Conservation (phyloP, 2,329 filamentous ascomycete species). For the Bertia moriformis region DNA sequence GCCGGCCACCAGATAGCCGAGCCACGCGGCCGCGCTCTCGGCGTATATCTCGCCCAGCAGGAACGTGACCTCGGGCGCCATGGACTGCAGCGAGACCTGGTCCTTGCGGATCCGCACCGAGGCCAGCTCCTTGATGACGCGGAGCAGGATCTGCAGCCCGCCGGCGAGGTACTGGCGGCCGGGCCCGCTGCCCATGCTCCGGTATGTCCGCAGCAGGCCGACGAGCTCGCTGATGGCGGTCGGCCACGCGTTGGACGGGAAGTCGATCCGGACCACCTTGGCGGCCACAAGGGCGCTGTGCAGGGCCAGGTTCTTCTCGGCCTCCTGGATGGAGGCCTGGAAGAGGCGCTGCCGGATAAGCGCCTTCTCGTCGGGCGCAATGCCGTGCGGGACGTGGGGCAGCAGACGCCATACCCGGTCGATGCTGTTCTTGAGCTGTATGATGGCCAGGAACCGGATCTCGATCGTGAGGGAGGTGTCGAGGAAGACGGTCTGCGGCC, state of each 20-base stretch:
- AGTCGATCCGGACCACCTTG: slow-evolving; percentile 81
- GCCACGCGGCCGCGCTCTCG: slow-evolving; percentile 58
- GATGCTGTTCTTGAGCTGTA: slow-evolving; percentile 91
- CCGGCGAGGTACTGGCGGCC: slow-evolving; percentile 53
- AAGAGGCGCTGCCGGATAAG: slow-evolving; percentile 63
- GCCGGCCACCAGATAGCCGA: slow-evolving; percentile 41
- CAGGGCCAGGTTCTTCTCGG: slow-evolving; percentile 59
- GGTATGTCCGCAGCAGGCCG: slow-evolving; percentile 43
- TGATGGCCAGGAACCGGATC: slow-evolving; percentile 76
- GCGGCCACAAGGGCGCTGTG: slow-evolving; percentile 80
- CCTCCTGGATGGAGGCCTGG: slow-evolving; percentile 63
- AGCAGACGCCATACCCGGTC: slow-evolving; percentile 80
- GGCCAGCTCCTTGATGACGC: slow-evolving; percentile 80
- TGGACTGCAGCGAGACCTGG: slow-evolving; percentile 60
- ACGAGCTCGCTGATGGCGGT: slow-evolving; percentile 46
- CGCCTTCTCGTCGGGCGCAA: slow-evolving; percentile 61
- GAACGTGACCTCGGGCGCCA: slow-evolving; percentile 72
- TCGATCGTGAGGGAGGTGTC: slow-evolving; percentile 64
- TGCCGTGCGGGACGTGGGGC: slow-evolving; percentile 40
- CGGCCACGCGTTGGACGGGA: slow-evolving; percentile 65
- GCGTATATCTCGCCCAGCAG: slow-evolving; percentile 67
- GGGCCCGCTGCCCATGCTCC: too few species aligned
- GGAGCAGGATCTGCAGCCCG: slow-evolving; percentile 62
- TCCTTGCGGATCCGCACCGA: slow-evolving; percentile 65
- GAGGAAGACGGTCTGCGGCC: slow-evolving; percentile 59